A percentile compares a stretch with the other conserved stretches of the same genome.
Conservation (phyloP, 768 basidiomycete genomes). For the Auriscalpium microsporum region DNA sequence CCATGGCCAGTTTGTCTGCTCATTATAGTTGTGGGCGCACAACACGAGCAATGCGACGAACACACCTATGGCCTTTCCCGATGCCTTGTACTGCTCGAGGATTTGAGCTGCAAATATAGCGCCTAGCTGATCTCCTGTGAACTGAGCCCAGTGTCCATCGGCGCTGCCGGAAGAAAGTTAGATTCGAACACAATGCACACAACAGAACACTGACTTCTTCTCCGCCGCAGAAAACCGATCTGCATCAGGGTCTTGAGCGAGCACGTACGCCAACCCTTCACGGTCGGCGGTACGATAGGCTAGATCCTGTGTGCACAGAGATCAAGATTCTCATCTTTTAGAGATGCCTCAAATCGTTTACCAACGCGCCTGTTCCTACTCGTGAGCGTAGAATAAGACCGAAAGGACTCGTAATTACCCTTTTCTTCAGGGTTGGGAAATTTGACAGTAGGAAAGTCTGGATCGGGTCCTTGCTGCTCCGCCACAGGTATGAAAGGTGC, state of each 20-base stretch:
- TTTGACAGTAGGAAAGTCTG: conserved; percentile 75
- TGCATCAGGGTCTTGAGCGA: conserved; percentile 87
- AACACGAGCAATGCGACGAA: conserved; percentile 2
- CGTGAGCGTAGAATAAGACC: not conserved
- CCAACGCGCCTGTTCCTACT: conserved; percentile 17
- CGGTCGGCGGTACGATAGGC: conserved; percentile 56
- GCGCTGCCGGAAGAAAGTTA: conserved; percentile 22
- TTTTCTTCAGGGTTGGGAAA: conserved; percentile 92
- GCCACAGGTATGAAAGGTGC: conserved; percentile 48
- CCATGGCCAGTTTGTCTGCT: conserved; percentile 65
- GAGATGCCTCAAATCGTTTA: conserved; percentile 1
- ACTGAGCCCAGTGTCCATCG: conserved; percentile 53
- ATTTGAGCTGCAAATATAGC: conserved; percentile 41
- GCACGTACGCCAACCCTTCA: conserved; percentile 49
- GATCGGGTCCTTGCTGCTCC: conserved; percentile 68
- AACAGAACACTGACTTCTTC: conserved; percentile 34
- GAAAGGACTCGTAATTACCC: conserved; percentile 33
- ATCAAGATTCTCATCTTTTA: not conserved
- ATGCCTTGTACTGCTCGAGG: conserved; percentile 35
- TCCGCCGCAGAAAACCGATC: conserved; percentile 79
- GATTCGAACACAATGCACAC: not conserved
- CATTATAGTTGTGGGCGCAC: not conserved
- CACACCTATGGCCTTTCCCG: conserved; percentile 37
- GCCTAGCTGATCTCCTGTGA: conserved; percentile 85
- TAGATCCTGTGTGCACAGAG: conserved; percentile 42